Evolutionary conservation across 192 early-diverging fungal genomes (phyloP).

Genomic region (Entophlyctis helioformis): DNA sequence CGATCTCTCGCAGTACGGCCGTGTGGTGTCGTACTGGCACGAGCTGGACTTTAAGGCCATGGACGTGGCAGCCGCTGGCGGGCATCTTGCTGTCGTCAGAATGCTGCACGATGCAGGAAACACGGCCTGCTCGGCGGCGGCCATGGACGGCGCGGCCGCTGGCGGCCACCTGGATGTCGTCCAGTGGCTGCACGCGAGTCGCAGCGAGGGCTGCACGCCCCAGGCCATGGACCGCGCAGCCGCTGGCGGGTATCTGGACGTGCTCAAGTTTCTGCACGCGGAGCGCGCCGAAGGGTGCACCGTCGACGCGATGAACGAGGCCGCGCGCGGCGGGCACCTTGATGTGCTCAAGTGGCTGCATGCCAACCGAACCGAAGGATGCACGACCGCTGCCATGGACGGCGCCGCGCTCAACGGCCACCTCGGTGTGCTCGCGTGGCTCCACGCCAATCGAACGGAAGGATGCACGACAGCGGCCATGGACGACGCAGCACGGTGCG

Average conservation of each 20-base stretch:
- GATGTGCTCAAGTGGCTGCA: conserved; percentile 11
- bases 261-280: conserved; percentile 13
- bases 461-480: too few species aligned
- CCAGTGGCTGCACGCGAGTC: conserved; percentile 5
- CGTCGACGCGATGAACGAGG: conserved; percentile 7
- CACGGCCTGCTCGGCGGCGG: conserved; percentile 5
- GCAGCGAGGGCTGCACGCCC: conserved; percentile 6
- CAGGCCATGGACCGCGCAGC: conserved; percentile 15
- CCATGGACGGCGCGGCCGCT: conserved; percentile 10
- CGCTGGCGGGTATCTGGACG: conserved; percentile 5
- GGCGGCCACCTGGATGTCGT: conserved; percentile 12
- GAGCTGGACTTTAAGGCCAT: too few species aligned
- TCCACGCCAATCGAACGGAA: too few species aligned
- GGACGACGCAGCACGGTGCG: too few species aligned
- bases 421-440: conserved; percentile 5
- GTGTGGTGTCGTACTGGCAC: too few species aligned
- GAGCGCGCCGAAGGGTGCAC: conserved; percentile 15
- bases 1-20: too few species aligned
- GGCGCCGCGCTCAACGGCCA: conserved; percentile 6
- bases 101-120: conserved; percentile 1
- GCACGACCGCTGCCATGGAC: too few species aligned
- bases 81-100: conserved; percentile 7
- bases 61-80: conserved; percentile 4
- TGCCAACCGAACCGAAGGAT: conserved; percentile 12
- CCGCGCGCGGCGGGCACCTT: conserved; percentile 6